phyloP scores from a whole-genome alignment of 768 basidiomycete species.

The Trametes maxima region DNA sequence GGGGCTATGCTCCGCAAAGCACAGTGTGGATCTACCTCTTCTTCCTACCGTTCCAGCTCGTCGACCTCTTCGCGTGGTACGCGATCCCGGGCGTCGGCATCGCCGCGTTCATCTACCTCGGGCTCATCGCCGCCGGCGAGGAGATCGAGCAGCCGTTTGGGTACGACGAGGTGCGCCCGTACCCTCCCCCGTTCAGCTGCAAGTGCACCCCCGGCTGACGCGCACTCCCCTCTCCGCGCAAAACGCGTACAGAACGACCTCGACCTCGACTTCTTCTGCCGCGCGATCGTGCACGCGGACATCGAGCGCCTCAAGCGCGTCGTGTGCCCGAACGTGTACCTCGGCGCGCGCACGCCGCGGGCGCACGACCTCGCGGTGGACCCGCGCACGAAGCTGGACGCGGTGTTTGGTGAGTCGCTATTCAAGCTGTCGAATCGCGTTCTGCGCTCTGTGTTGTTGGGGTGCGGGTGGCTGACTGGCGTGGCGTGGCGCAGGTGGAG shows the following conservation, averaged over 20 bases:
- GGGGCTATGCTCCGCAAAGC: too few species aligned
- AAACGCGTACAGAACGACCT: constrained; percentile 55
- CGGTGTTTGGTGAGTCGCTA: constrained; percentile 24
- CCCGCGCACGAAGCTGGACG: constrained; percentile 16
- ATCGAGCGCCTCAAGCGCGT: constrained; percentile 54
- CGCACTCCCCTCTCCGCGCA: neutral
- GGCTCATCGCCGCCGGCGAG: constrained; percentile 71
- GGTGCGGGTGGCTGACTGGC: too few species aligned
- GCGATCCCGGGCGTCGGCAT: constrained; percentile 67
- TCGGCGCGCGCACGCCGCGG: constrained; percentile 1
- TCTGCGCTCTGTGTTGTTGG: too few species aligned
- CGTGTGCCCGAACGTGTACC: constrained; percentile 48
- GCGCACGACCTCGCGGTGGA: constrained; percentile 5
- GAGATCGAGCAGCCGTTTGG: constrained; percentile 74
- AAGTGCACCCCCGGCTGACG: neutral
- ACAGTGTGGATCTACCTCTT: constrained; percentile 76
- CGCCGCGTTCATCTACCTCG: constrained; percentile 74
- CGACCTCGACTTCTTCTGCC: constrained; percentile 66
- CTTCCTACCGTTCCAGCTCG: constrained; percentile 77
- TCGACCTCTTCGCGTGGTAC: constrained; percentile 61
- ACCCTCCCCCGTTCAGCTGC: neutral
- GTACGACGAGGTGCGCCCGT: constrained; percentile 55
- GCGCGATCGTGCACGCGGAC: constrained; percentile 56
- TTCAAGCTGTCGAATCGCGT: too few species aligned
- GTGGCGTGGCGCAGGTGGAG: too few species aligned